Percentiles rank a stretch among this genome's conserved stretches.
Evolutionary conservation across 2,329 filamentous ascomycete genomes (phyloP).

Genomic region (Sphaerostilbella broomeana): DNA sequence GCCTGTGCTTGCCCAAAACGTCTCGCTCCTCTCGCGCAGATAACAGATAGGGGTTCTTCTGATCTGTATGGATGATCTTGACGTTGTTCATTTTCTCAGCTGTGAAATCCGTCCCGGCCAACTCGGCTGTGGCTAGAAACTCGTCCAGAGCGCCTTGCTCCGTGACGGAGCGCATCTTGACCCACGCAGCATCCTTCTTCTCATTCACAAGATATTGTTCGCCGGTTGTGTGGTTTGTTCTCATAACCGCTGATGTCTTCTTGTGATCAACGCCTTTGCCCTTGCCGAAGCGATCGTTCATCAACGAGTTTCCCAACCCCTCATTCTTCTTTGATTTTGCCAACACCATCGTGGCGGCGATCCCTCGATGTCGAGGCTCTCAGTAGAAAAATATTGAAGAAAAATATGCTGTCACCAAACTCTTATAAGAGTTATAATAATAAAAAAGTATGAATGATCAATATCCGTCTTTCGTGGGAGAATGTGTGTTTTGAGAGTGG

Average conservation of each 20-base stretch:
- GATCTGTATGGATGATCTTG: constrained; percentile 95
- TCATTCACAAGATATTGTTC: constrained; percentile 91
- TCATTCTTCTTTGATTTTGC: constrained; percentile 94
- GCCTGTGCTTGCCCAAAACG: constrained; percentile 72
- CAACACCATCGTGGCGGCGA: constrained; percentile 43
- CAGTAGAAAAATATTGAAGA: not conserved
- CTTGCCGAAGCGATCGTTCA: constrained; percentile 98
- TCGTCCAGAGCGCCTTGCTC: constrained; percentile 96
- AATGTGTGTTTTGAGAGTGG: constrained; percentile 7
- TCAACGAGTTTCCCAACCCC: constrained; percentile 91
- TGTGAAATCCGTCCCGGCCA: constrained; percentile 97
- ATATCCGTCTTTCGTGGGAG: not conserved
- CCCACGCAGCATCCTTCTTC: constrained; percentile 86
- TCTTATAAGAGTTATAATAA: not conserved
- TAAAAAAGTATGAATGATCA: constrained; percentile 4
- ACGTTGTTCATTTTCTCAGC: constrained; percentile 99
- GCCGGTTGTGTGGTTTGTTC: constrained; percentile 72
- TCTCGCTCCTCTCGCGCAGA: constrained; percentile 77
- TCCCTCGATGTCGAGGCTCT: not conserved
- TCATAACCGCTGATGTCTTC: constrained; percentile 52
- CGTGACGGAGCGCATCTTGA: constrained; percentile 98
- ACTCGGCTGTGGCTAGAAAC: constrained; percentile 88
- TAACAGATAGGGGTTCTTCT: constrained; percentile 90
- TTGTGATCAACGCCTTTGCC: constrained; percentile 80
- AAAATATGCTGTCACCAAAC: not conserved